Evolutionary conservation across 2,329 filamentous ascomycete genomes (phyloP), one percentile per base, ranked within the genome.

Genomic region (Fonsecaea nubica): DNA sequence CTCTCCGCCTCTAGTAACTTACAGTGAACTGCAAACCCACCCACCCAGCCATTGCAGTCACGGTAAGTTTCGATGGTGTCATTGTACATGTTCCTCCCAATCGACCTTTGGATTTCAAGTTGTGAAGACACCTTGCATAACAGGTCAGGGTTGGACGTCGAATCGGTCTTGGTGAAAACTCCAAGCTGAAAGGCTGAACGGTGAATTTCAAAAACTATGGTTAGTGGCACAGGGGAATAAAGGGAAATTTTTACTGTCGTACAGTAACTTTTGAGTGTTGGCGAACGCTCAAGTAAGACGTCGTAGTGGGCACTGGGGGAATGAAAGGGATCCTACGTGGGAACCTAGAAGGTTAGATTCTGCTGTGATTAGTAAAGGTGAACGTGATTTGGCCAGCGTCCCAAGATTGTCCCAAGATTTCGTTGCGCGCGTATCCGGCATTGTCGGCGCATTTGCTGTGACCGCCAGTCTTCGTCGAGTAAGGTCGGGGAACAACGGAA

Each of bases 41-140:
- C 66, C 66, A 48, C 63, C 66, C 66, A 57, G 45, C 66, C 66
- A 38, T 68, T 68, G 63, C 66, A 68, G 66, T 61, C 66, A 66
- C 63, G 50, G 63, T 61, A 60, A 62, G 42, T 38, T 45, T 5
- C 21, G 25, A 42, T 35, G 36, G 33, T 54, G 21, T 62, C 54
- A 58, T 67, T 56, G 42, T 63, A 36, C 42, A 25, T 45, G 21
- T 21, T 38, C 45, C 7, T 52, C 10, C 38, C 40, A 25, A 18
- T 21, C 30, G 12, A 54, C 25, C 45, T 55, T 56, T 15, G n/a
- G n/a, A 12, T 40, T 32, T 42, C 52, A 55, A 42, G 15, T 21
- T 48, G n/a, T 15, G 2, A n/a, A 38, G n/a, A 61, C n/a, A 38
- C 21, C 58, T 35, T 25, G 45, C 55, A 33, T n/a, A 40, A n/a